Evolutionary conservation across 192 early-diverging fungal species (phyloP).

Genomic region (Coemansia furcata): DNA sequence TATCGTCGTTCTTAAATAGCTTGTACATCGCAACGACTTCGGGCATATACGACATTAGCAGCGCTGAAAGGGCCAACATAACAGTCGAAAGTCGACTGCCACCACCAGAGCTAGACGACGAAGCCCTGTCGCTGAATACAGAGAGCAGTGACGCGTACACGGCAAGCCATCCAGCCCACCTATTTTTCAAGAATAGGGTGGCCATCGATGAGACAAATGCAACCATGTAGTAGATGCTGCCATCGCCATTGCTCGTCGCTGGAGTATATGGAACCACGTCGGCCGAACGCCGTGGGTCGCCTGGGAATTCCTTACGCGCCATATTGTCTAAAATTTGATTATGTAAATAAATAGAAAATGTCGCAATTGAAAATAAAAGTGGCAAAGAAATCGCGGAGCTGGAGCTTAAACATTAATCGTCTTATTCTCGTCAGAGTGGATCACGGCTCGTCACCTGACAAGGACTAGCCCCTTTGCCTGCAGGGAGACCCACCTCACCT

Average conservation of each 20-base stretch:
- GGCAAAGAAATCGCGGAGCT: too few species aligned
- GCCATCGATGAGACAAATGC: slow-evolving; percentile 48
- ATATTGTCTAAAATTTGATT: slow-evolving; percentile 1
- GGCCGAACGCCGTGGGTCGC: slow-evolving; percentile 38
- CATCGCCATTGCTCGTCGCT: slow-evolving; percentile 29
- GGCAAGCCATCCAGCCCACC: slow-evolving; percentile 41
- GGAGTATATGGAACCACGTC: slow-evolving; percentile 38
- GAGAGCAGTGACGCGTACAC: slow-evolving; percentile 39
- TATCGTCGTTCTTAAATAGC: background rate
- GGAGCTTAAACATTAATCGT: too few species aligned
- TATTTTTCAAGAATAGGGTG: slow-evolving; percentile 37
- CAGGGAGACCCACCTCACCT: background rate
- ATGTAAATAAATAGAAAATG: background rate
- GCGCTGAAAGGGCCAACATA: slow-evolving; percentile 29
- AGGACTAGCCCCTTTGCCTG: background rate
- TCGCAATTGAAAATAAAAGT: background rate
- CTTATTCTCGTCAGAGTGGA: background rate
- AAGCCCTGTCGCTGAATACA: slow-evolving; percentile 36
- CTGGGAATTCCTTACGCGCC: slow-evolving; percentile 43
- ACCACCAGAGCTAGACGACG: slow-evolving; percentile 22
- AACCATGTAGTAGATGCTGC: slow-evolving; percentile 46
- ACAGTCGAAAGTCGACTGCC: slow-evolving; percentile 38
- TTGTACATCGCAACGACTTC: slow-evolving; percentile 32
- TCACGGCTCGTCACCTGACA: background rate
- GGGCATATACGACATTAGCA: slow-evolving; percentile 46